Conservation (phyloP, 1,139 yeast genomes). For the Candida frijolesensis region DNA sequence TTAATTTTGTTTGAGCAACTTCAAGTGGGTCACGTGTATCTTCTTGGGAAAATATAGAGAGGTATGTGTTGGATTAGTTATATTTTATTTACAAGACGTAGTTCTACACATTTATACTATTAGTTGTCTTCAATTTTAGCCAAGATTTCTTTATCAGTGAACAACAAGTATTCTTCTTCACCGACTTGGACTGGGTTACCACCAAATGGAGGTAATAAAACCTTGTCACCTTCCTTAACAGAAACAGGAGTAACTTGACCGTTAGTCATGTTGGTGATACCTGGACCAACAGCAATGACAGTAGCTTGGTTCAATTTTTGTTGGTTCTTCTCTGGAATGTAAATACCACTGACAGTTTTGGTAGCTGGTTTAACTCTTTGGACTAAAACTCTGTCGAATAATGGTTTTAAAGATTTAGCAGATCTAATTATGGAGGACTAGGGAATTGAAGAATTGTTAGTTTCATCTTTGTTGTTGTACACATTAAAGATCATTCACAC, state of each 20-base stretch:
- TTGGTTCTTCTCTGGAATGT: conserved; percentile 95
- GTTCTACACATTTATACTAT: neutral
- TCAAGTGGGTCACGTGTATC: neutral
- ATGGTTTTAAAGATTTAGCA: conserved; percentile 86
- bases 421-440: conserved; percentile 67
- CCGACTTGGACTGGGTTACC: conserved; percentile 89
- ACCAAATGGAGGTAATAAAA: conserved; percentile 86
- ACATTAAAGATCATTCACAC: neutral
- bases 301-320: conserved; percentile 86
- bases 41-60: neutral
- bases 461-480: conserved; percentile 8
- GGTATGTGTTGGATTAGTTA: neutral
- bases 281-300: conserved; percentile 85
- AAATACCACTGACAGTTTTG: conserved; percentile 92
- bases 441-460: conserved; percentile 17
- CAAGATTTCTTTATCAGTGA: conserved; percentile 90
- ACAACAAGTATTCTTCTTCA: conserved; percentile 73
- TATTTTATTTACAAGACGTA: conserved; percentile 2
- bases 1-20: neutral
- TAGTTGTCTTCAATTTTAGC: conserved; percentile 68
- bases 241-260: conserved; percentile 74
- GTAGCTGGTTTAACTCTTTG: conserved; percentile 92
- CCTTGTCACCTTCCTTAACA: conserved; percentile 88
- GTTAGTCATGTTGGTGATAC: conserved; percentile 58
- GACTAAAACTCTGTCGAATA: conserved; percentile 92